Evolutionary conservation across 805 yeast genomes (phyloP), one percentile per base, ranked within the genome.

Genomic region (Yamadazyma endophytica): DNA sequence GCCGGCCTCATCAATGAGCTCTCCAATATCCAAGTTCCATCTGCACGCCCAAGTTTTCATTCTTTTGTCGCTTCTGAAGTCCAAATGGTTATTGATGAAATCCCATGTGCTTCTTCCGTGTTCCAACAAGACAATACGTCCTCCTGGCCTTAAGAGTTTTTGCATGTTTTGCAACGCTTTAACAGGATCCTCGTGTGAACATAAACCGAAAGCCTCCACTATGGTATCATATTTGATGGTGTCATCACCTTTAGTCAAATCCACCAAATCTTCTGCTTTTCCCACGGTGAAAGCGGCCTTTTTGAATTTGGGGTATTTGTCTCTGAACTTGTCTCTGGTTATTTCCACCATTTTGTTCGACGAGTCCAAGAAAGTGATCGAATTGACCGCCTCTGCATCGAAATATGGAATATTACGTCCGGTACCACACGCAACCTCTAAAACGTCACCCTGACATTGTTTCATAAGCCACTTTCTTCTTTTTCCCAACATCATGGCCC

Each of bases 401-500:
- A 87, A 58, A 52, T 81, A 89, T 28, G 81, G 79, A 35, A 90
- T 73, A 52, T 92, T 92, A 56, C 97, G 73, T 5, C 98, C 97
- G 0, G 98, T 92, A 36, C 98, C 98, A 51, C 95, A 85, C 0
- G 97, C 82, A 8, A 90, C 92, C 56, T 92, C 98, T 35, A 92
- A 62, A 2, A 88, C 96, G 52, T 92, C 96, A 14, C 98, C 98
- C 36, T 67, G 62, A 29, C 81, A 73, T 39, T 82, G 83, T 21
- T 66, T 73, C 88, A 84, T 83, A 27, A 83, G 55, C 84, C 92
- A 81, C 46, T 77, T 78, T 47, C 96, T 70, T 58, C 83, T 70
- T 47, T 66, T 69, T 35, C 80, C 77, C 70, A 77, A 64, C 21
- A 74, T 58, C 34, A 77, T 68, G 11, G 77, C 70, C 28, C 76